Percentiles rank a stretch among this genome's conserved stretches.
These are phyloP conservation scores for Phlyctochytrium arcticum DNA, from an alignment of 192 early-diverging fungal genomes.

Conservation along the genomic window DNA sequence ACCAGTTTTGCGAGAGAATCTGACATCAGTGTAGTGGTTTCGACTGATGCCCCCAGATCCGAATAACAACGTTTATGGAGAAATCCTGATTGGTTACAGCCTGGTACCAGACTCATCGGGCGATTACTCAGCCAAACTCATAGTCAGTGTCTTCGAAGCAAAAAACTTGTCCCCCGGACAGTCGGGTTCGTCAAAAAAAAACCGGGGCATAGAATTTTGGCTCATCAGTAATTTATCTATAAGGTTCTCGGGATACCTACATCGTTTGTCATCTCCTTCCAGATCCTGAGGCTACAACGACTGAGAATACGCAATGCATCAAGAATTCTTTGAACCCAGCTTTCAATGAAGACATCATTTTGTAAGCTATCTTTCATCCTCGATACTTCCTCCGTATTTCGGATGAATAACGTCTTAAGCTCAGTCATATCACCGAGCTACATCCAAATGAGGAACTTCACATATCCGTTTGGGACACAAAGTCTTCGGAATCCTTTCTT, in stretches of 20 bases:
- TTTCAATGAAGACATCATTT: neutral
- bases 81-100: neutral
- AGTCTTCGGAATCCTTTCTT: slow-evolving; percentile 4
- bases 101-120: neutral
- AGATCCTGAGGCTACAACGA: slow-evolving; percentile 15
- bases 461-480: slow-evolving; percentile 20
- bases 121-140: neutral
- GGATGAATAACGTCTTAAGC: neutral
- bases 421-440: neutral
- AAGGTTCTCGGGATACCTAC: slow-evolving; percentile 14
- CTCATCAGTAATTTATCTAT: neutral
- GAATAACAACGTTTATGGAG: neutral
- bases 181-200: too few species aligned
- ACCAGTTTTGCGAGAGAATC: neutral
- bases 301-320: slow-evolving; percentile 4
- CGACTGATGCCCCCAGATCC: neutral
- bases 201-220: too few species aligned
- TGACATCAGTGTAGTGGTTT: neutral
- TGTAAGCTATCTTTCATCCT: slow-evolving; percentile 5
- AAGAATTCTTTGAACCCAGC: neutral
- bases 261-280: slow-evolving; percentile 19
- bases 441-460: slow-evolving; percentile 14
- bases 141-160: neutral
- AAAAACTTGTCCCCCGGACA: neutral
- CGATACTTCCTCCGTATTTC: neutral